These are phyloP conservation scores for Trichoderma sp. DNA, from an alignment of 2,329 filamentous ascomycete species.

Conservation along the genomic window DNA sequence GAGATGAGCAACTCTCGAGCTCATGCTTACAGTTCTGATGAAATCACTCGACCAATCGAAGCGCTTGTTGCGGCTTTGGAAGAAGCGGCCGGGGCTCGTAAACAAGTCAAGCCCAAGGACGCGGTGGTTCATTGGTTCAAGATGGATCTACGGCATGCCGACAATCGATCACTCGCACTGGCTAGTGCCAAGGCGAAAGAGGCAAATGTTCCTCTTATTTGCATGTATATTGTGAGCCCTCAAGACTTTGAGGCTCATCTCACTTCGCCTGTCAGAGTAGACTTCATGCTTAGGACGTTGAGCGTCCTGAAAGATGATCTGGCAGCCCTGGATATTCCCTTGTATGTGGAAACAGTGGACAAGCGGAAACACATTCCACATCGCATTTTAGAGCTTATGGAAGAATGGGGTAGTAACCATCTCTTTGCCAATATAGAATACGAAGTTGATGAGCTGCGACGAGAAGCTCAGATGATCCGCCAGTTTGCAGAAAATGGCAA, in stretches of 20 bases:
- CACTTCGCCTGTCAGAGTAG: conserved; percentile 68
- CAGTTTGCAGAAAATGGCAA: conserved; percentile 61
- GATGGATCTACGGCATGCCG: conserved; percentile 67
- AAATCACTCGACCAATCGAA: conserved; percentile 71
- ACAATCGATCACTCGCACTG: conserved; percentile 69
- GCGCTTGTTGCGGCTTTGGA: conserved; percentile 58
- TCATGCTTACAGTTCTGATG: conserved; percentile 66
- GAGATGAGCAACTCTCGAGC: conserved; percentile 84
- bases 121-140: conserved; percentile 91
- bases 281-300: conserved; percentile 76
- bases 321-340: conserved; percentile 68
- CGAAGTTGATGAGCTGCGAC: conserved; percentile 82
- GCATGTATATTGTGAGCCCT: conserved; percentile 75
- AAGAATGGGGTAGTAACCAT: conserved; percentile 70
- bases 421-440: conserved; percentile 85
- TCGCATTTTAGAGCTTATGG: conserved; percentile 62
- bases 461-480: conserved; percentile 67
- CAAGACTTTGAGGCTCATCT: conserved; percentile 83
- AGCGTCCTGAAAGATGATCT: conserved; percentile 64
- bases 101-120: conserved; percentile 50
- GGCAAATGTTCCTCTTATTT: conserved; percentile 68
- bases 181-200: conserved; percentile 65
- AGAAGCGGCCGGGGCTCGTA: conserved; percentile 56
- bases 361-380: conserved; percentile 60
- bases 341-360: conserved; percentile 70